Evolutionary conservation across 176 grass and related monocot species (phyloP).

Genomic region (Miscanthus lutarioriparius): DNA sequence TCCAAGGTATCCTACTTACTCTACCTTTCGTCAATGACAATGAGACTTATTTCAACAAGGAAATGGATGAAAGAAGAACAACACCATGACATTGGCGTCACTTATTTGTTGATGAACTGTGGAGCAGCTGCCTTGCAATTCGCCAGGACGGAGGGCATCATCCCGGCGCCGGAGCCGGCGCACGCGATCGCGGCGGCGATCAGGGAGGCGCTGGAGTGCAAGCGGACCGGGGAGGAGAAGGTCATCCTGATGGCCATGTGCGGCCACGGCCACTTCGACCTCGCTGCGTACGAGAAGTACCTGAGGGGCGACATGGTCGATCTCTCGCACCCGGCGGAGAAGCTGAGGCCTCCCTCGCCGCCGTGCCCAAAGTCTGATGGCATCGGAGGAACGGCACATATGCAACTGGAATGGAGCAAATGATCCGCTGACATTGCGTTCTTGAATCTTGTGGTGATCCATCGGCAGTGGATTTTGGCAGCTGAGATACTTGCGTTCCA

Average conservation of each 20-base stretch:
- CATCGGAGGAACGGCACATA: neutral
- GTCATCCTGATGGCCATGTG: conserved; percentile 97
- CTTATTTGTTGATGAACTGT: neutral
- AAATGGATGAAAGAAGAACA: neutral
- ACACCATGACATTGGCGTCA: neutral
- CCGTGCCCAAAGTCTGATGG: conserved; percentile 55
- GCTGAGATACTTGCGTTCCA: neutral
- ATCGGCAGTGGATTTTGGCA: neutral
- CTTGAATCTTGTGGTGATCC: neutral
- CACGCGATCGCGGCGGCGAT: conserved; percentile 93
- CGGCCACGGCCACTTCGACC: conserved; percentile 96
- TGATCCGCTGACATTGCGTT: neutral
- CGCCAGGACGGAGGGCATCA: conserved; percentile 89
- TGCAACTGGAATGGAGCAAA: neutral
- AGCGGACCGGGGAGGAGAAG: conserved; percentile 83
- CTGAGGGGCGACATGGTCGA: conserved; percentile 84
- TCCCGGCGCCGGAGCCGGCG: conserved; percentile 91
- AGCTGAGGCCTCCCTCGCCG: conserved; percentile 66
- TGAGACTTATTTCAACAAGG: neutral
- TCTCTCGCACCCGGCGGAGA: conserved; percentile 51
- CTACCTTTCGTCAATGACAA: neutral
- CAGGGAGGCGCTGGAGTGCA: conserved; percentile 85
- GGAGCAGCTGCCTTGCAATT: conserved; percentile 76
- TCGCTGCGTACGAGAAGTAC: conserved; percentile 76
- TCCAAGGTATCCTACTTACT: conserved; percentile 49